Percentiles rank a stretch among this genome's conserved stretches.
phyloP scores from a whole-genome alignment of 2,329 filamentous ascomycete species.

The Dactylellina cionopaga region DNA sequence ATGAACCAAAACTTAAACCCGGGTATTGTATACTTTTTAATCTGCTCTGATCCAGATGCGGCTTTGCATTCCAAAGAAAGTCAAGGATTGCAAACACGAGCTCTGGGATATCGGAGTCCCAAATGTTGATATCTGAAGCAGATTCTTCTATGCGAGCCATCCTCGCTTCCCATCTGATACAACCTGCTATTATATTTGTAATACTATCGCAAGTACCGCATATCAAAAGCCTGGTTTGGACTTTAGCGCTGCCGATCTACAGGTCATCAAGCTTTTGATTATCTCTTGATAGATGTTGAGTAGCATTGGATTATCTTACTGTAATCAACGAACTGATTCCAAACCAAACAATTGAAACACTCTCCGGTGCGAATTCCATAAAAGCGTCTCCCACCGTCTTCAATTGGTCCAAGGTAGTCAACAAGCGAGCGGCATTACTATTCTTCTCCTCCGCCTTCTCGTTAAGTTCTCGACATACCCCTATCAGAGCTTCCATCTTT shows the following conservation, averaged over 20 bases:
- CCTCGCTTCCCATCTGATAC: slow-evolving; percentile 35
- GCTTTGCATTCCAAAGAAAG: slow-evolving; percentile 34
- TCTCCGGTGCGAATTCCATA: slow-evolving; percentile 37
- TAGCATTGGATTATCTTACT: not conserved
- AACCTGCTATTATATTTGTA: slow-evolving; percentile 28
- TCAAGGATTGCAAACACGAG: slow-evolving; percentile 30
- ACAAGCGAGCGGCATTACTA: slow-evolving; percentile 14
- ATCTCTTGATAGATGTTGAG: not conserved
- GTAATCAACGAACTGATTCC: slow-evolving; percentile 40
- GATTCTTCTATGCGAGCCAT: slow-evolving; percentile 10
- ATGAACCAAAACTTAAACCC: not conserved
- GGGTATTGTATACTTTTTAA: slow-evolving; percentile 11
- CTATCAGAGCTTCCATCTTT: slow-evolving; percentile 9
- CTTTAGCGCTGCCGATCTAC: slow-evolving; percentile 27
- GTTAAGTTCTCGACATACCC: slow-evolving; percentile 14
- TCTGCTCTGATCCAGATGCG: slow-evolving; percentile 30
- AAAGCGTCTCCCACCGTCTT: slow-evolving; percentile 24
- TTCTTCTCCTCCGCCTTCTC: slow-evolving; percentile 7
- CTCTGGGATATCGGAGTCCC: slow-evolving; percentile 34
- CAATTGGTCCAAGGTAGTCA: slow-evolving; percentile 30
- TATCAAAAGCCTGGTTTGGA: slow-evolving; percentile 38
- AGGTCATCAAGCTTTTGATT: not conserved
- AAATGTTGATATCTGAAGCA: slow-evolving; percentile 26
- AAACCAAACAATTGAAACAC: slow-evolving; percentile 46
- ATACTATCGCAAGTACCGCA: slow-evolving; percentile 42